These are phyloP conservation scores for Lyophyllum shimeji DNA, from an alignment of 768 basidiomycete genomes.

Conservation along the genomic window DNA sequence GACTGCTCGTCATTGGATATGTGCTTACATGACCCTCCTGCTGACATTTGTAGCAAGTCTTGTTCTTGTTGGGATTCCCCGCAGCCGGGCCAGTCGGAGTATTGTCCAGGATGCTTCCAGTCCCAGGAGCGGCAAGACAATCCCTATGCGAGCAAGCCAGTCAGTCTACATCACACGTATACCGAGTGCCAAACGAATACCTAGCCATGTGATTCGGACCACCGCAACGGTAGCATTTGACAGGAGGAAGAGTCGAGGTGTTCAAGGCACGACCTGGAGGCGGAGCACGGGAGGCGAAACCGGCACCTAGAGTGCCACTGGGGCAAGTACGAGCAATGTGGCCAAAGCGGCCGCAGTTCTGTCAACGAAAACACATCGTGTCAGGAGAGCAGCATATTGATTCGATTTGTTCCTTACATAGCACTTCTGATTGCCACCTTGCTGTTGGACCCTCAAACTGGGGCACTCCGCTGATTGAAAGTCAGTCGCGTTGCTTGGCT, in stretches of 20 bases:
- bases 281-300: constrained; percentile 66
- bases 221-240: constrained; percentile 89
- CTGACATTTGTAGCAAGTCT: constrained; percentile 88
- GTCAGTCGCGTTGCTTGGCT: constrained; percentile 2
- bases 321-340: constrained; percentile 82
- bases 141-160: constrained; percentile 46
- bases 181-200: constrained; percentile 31
- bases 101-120: constrained; percentile 52
- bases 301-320: constrained; percentile 37
- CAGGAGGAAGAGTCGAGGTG: constrained; percentile 73
- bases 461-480: constrained; percentile 68
- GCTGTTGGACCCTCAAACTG: constrained; percentile 66
- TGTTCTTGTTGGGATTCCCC: constrained; percentile 53
- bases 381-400: constrained; percentile 6
- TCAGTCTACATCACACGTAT: constrained; percentile 3
- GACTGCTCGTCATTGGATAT: background rate
- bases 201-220: constrained; percentile 87
- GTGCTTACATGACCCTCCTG: constrained; percentile 80
- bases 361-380: constrained; percentile 6
- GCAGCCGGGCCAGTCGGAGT: constrained; percentile 45
- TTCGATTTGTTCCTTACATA: constrained; percentile 53
- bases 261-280: constrained; percentile 77
- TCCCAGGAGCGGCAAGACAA: constrained; percentile 75
- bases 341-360: constrained; percentile 83
- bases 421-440: constrained; percentile 73